Base-by-base conservation (phyloP, 225 moss, liverwort and hornwort species). In the Antitrichia curtipendula region DNA sequence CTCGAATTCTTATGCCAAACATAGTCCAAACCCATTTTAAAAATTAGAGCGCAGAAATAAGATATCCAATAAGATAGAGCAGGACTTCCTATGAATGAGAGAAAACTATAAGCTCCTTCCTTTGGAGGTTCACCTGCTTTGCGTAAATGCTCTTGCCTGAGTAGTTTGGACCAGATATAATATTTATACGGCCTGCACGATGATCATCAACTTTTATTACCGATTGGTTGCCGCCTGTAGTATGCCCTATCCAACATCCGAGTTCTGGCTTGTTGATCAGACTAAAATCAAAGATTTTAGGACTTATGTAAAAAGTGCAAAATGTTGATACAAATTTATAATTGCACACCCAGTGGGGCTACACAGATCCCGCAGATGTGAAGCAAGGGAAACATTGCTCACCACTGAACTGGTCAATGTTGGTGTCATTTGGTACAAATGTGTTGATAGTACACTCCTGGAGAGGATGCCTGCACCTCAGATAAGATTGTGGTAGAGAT, bases 91-190 rank as follows among this genome's bases (percentile, higher is more conserved):
- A 81, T 56, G 71, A 70, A 34, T 64, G 40, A 75, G 61, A 60
- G 69, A 57, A 49, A 73, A 25, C 49, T 31, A 32, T 65, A 52
- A 41, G 57, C 34, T 60, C 38, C 47, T 58, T 78, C 77, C 80
- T 49, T 52, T 78, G 77, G 9, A 53, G 31, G 65, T 72, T 64
- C 60, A 99, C 98, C 98, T 99, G 98, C 91, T 96, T 97, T 61
- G 92, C 91, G 14, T 99, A 97, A 66, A 99, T 94, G 90, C 98
- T 99, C 89, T 99, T 99, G 64, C 98, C 97, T 57, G 98, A 97
- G 90, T 90, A 97, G 64, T 99, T 99, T 84, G 98, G 98, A 75
- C 98, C 98, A 53, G 98, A 94, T 79, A 99, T 90, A 17, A 99
- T 89, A 88, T 92, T 91, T 53, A 97, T 89, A 84, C 98, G 95